Evolutionary conservation across 192 early-diverging fungal species (phyloP).

Genomic region (Allomyces arbusculus): DNA sequence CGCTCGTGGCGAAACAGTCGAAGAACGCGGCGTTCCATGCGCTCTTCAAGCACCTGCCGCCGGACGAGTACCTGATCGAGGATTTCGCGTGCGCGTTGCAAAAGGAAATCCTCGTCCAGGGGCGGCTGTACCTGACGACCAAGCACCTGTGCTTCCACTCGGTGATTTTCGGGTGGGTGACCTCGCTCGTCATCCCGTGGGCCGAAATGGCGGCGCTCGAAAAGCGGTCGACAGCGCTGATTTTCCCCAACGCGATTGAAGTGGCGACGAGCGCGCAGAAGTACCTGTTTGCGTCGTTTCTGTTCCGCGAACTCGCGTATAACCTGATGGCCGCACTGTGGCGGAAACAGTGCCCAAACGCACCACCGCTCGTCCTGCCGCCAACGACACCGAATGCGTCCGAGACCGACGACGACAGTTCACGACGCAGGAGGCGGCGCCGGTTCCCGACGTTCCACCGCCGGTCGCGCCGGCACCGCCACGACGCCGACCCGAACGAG

Average conservation of each 20-base stretch:
- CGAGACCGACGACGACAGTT: no score
- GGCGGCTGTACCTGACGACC: conserved; percentile 61
- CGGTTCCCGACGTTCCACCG: no score
- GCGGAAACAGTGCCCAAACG: conserved; percentile 8
- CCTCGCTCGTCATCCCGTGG: conserved; percentile 47
- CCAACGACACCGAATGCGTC: no score
- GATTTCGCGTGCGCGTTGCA: conserved; percentile 72
- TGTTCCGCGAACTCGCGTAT: conserved; percentile 58
- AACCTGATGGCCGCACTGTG: conserved; percentile 50
- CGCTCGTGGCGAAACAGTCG: no score
- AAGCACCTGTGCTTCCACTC: conserved; percentile 64
- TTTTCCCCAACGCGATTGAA: conserved; percentile 76
- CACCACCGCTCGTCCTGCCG: no score
- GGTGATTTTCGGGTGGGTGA: conserved; percentile 79
- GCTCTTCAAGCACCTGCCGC: conserved; percentile 26
- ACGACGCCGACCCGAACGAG: no score
- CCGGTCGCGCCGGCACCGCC: no score
- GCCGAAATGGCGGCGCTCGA: conserved; percentile 64
- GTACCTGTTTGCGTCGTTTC: conserved; percentile 69
- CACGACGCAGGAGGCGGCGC: no score
- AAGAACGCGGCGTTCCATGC: conserved; percentile 24
- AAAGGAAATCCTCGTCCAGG: conserved; percentile 73
- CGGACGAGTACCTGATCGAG: conserved; percentile 27
- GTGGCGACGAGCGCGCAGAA: conserved; percentile 45
- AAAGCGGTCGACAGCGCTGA: conserved; percentile 58